Conservation (phyloP, 192 early-diverging fungal species). For the Gamsiella multidivaricata region DNA sequence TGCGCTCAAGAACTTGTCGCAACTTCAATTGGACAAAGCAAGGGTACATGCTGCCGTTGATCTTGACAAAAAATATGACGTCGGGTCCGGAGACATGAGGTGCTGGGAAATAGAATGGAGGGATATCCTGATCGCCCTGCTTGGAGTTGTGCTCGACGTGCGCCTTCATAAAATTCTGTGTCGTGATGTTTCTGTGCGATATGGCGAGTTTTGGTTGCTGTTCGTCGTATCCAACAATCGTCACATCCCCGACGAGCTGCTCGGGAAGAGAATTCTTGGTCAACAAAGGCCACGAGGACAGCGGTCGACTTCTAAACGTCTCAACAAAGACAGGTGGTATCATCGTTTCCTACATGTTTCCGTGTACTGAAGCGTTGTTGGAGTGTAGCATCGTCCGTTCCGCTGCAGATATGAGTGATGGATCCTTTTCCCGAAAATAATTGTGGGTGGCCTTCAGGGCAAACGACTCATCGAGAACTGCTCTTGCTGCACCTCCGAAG, state of each 20-base stretch:
- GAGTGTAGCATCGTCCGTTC: conserved; percentile 27
- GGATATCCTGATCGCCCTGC: conserved; percentile 4
- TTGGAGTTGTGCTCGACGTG: conserved; percentile 13
- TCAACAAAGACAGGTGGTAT: conserved; percentile 26
- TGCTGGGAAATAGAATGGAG: conserved; percentile 31
- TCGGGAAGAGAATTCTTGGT: conserved; percentile 8
- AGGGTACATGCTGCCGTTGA: conserved; percentile 7
- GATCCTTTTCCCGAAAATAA: conserved; percentile 26
- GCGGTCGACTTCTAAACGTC: conserved; percentile 19
- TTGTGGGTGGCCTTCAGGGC: neutral
- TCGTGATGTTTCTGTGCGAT: conserved; percentile 12
- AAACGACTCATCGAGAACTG: conserved; percentile 34
- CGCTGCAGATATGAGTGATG: conserved; percentile 3
- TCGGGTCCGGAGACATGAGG: conserved; percentile 25
- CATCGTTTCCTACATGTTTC: conserved; percentile 24
- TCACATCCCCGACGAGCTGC: conserved; percentile 18
- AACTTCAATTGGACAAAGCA: conserved; percentile 19
- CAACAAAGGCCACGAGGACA: conserved; percentile 12
- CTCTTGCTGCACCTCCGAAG: conserved; percentile 5
- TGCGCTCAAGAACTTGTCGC: too few relatives aligned
- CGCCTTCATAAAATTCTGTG: conserved; percentile 16
- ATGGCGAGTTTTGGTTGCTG: conserved; percentile 11
- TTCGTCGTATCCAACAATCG: conserved; percentile 21
- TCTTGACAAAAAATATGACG: conserved; percentile 13
- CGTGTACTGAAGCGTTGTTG: conserved; percentile 7